Evolutionary conservation across 208 protist genomes (phyloP).

Genomic region (Acanthamoeba lenticulata): DNA sequence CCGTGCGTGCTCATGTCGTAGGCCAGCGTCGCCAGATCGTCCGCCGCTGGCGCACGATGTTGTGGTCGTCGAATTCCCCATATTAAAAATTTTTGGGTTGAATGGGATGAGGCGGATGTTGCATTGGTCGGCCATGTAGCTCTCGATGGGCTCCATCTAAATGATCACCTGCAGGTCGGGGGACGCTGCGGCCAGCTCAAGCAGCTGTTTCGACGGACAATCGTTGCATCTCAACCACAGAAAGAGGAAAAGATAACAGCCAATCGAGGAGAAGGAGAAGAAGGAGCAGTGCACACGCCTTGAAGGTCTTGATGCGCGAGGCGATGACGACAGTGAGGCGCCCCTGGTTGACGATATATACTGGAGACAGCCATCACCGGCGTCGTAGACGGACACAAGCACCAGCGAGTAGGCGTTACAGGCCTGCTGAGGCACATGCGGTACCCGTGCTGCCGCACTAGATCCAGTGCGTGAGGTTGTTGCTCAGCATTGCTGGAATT

Average conservation of each 20-base stretch:
- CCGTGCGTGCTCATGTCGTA: conserved; percentile 60
- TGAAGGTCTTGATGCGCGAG: conserved; percentile 71
- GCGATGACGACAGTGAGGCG: conserved; percentile 75
- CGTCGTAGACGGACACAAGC: conserved; percentile 82
- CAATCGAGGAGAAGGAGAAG: too few species aligned
- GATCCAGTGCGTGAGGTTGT: too few species aligned
- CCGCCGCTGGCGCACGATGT: not conserved
- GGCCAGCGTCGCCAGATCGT: conserved; percentile 42
- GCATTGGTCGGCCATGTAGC: conserved; percentile 24
- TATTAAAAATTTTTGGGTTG: too few species aligned
- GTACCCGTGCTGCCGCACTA: conserved; percentile 31
- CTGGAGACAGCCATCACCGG: conserved; percentile 77
- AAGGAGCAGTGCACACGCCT: conserved; percentile 41
- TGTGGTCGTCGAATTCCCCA: conserved; percentile 23
- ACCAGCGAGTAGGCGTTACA: conserved; percentile 71
- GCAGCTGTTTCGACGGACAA: not conserved
- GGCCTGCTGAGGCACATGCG: conserved; percentile 68
- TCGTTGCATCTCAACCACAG: too few species aligned
- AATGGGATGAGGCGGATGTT: conserved; percentile 45
- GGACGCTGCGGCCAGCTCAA: conserved; percentile 33
- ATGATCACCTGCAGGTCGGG: conserved; percentile 53
- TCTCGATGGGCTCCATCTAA: conserved; percentile 64
- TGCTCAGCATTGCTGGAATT: not conserved
- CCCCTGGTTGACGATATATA: conserved; percentile 84
- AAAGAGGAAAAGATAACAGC: too few species aligned